A percentile compares a stretch with the other conserved stretches of the same genome.
Conservation (phyloP, 768 basidiomycete species). For the Rhodotorula sphaerocarpa region DNA sequence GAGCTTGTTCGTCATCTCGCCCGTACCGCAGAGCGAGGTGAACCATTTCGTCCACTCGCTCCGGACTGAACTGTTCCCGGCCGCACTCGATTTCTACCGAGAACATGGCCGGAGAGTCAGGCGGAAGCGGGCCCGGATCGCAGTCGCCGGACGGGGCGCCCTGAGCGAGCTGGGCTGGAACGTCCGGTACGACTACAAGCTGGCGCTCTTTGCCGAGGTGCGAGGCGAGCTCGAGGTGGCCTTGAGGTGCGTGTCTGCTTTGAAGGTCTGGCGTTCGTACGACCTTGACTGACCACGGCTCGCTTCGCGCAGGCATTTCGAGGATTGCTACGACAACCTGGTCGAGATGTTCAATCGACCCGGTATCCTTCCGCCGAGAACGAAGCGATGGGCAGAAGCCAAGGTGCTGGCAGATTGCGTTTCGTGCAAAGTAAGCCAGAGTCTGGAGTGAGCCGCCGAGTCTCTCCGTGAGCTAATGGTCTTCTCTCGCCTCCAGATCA, state of each 20-base stretch:
- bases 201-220: conserved; percentile 93
- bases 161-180: conserved; percentile 77
- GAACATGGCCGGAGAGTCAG: conserved; percentile 85
- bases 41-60: conserved; percentile 81
- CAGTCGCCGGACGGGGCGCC: conserved; percentile 9
- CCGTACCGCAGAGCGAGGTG: conserved; percentile 75
- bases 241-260: conserved; percentile 58
- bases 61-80: conserved; percentile 77
- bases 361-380: conserved; percentile 75
- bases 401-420: conserved; percentile 93
- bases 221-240: conserved; percentile 85
- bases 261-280: too few relatives aligned
- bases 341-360: conserved; percentile 78
- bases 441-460: too few relatives aligned
- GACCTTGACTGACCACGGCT: too few relatives aligned
- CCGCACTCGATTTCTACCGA: conserved; percentile 86
- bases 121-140: conserved; percentile 55
- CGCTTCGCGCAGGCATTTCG: conserved; percentile 64
- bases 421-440: conserved; percentile 63
- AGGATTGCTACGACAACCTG: conserved; percentile 78
- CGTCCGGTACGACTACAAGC: conserved; percentile 93
- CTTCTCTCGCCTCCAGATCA: conserved; percentile 52
- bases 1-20: conserved; percentile 86
- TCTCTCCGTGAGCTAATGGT: neutral
- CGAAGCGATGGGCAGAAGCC: conserved; percentile 96